Percentiles rank a stretch among this genome's conserved stretches.
phyloP scores from a whole-genome alignment of 2,329 filamentous ascomycete species.

The Calonectria fujianensis region DNA sequence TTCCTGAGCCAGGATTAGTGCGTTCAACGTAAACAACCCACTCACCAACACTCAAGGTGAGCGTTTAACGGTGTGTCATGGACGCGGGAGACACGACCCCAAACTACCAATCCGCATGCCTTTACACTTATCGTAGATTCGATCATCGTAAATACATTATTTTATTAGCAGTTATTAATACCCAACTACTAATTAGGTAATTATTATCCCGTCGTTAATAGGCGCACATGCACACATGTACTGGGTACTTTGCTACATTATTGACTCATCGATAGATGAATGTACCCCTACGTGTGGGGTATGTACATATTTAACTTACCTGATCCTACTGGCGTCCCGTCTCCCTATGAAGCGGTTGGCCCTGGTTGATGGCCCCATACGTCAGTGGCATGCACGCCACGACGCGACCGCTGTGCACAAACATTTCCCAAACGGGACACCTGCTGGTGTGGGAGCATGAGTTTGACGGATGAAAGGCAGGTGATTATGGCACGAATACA shows the following conservation, averaged over 20 bases:
- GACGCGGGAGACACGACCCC: neutral
- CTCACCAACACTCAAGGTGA: neutral
- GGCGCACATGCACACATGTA: neutral
- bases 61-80: neutral
- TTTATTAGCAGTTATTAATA: neutral
- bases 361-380: constrained; percentile 49
- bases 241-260: neutral
- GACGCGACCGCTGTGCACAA: constrained; percentile 33
- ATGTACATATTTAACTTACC: neutral
- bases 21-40: neutral
- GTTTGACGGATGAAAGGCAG: constrained; percentile 30
- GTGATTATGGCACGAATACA: constrained; percentile 31
- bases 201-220: neutral
- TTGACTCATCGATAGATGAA: neutral
- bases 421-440: constrained; percentile 27
- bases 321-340: neutral
- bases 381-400: constrained; percentile 48
- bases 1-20: neutral
- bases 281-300: neutral
- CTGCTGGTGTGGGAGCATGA: constrained; percentile 35
- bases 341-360: constrained; percentile 30
- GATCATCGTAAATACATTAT: neutral
- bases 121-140: neutral
- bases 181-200: neutral
- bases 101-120: neutral